Evolutionary conservation across 768 basidiomycete genomes (phyloP), one percentile per base, ranked within the genome.

Genomic region (Leccinum imitatum): DNA sequence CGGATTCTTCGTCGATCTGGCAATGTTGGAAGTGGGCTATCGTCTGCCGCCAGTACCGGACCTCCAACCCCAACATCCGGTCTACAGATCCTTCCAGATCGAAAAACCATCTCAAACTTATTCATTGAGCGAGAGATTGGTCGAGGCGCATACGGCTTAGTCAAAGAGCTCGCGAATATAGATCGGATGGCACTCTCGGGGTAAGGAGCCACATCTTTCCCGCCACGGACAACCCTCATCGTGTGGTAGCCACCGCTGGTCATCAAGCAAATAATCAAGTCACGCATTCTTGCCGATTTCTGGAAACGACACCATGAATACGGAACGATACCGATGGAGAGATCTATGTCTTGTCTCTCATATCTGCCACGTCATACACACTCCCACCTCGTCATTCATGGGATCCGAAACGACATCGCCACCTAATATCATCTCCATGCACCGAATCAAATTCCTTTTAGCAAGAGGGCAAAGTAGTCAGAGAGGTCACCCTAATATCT

Each of bases 241-340:
- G 10, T 56, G 30, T 41, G 33, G 58, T 54, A 95, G 93, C 90
- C 94, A 4, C 87, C 90, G 39, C 77, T 97, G 60, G 89, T 99
- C 67, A 93, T 99, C 76, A 99, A 99, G 71, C 95, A 97, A 75
- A 89, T 98, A 69, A 95, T 98, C 80, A 98, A 98, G 75, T 94
- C 93, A 51, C 91, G 97, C 54, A 99, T 99, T 61, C 83, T 99
- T 55, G 96, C 96, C 31, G 96, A 99, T 77, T 98, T 95, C 74
- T 99, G 97, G 97, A 98, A 98, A 79, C 92, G 91, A 69, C 96
- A 99, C 72, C 90, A 91, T 46, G 85, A 89, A 62, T 84, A 91
- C 72, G 96, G 96, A 58, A 97, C 97, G 8, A 97, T 98, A 68
- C 96, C 97, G 15, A 96, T 98, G 3, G 23, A 78, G 97, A 99